Base-by-base conservation (phyloP, 2,329 filamentous ascomycete genomes). In the Cercospora beticola region DNA sequence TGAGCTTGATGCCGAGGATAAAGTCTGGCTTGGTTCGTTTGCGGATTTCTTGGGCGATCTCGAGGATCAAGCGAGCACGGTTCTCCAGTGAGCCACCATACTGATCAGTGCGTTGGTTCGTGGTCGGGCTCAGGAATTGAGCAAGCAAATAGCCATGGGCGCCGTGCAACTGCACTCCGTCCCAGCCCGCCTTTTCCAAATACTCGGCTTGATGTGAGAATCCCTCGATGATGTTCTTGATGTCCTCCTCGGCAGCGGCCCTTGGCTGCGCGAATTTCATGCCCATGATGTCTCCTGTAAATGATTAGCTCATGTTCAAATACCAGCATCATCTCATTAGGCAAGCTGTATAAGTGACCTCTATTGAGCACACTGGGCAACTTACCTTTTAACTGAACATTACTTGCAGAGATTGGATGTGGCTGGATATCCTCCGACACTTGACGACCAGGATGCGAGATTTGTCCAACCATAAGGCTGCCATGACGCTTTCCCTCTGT, bases 361-460 rank as follows among this genome's bases (percentile, higher is more conserved):
- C 43, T 7, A 7, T 23, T 14, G 46, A 26, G 18, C 18, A 26
- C 18, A 23, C 21, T 21, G 2, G 46, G 9, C 10, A 14, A 14
- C 18, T 52, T 16, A 52, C 46, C 46, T 52, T 52, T 52, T 6
- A 52, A 26, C 6, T 84, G 82, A 26, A 86, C 80, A 67, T 83
- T 84, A 16, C 82, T 84, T 1, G 86, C 85, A 2, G 82, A 84
- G 31, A 87, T 79, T 0, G 86, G 84, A 71, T 85, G 73, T 68
- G 79, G 77, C 68, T 87, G 82, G 46, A 87, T 80, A n/a, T 68
- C 72, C 33, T 74, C 74, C 12, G 78, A 73, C 10, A 82, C 82
- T 75, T 90, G 88, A 0, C 88, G 82, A 12, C 89, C 89, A 0
- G 89, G 87, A 75, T 91, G 89, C 68, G 82, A 85, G 68, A 91